Evolutionary conservation across 2,329 filamentous ascomycete species (phyloP).

Genomic region (Ophiobolus disseminans): DNA sequence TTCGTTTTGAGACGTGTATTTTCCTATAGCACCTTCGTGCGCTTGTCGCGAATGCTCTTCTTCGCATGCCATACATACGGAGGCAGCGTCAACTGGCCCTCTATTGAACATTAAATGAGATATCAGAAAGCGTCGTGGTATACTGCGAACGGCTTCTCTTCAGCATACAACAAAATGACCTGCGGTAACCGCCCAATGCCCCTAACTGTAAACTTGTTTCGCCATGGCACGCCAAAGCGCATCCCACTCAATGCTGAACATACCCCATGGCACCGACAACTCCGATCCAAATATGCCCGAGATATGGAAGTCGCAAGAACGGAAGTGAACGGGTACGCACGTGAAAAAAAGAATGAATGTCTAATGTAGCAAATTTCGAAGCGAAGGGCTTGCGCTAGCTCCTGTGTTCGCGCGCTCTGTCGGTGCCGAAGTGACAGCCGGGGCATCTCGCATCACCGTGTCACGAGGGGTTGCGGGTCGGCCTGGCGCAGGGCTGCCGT

Average conservation of each 20-base stretch:
- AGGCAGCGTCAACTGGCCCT: background rate
- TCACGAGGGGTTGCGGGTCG: slow-evolving; percentile 46
- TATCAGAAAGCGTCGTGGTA: slow-evolving; percentile 37
- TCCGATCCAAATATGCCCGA: slow-evolving; percentile 27
- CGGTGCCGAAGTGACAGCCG: slow-evolving; percentile 32
- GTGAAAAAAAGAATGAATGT: slow-evolving; percentile 13
- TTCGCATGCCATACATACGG: background rate
- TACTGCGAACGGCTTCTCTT: slow-evolving; percentile 35
- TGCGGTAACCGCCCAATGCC: slow-evolving; percentile 9
- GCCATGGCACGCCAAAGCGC: slow-evolving; percentile 13
- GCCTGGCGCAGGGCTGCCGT: slow-evolving; percentile 42
- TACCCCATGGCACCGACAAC: slow-evolving; percentile 23
- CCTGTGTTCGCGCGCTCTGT: slow-evolving; percentile 42
- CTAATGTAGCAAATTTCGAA: slow-evolving; percentile 57
- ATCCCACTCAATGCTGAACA: slow-evolving; percentile 21
- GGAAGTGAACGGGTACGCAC: slow-evolving; percentile 10
- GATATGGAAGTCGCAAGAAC: slow-evolving; percentile 10
- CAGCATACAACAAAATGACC: slow-evolving; percentile 24
- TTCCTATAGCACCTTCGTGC: background rate
- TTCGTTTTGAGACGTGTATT: background rate
- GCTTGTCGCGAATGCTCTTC: background rate
- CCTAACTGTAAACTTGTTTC: slow-evolving; percentile 17
- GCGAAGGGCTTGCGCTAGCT: slow-evolving; percentile 57
- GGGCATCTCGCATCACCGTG: slow-evolving; percentile 42
- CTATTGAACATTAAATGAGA: slow-evolving; percentile 9